Percentiles rank a stretch among this genome's conserved stretches.
phyloP scores from a whole-genome alignment of 2,329 filamentous ascomycete genomes.

The Xylaria sp. region DNA sequence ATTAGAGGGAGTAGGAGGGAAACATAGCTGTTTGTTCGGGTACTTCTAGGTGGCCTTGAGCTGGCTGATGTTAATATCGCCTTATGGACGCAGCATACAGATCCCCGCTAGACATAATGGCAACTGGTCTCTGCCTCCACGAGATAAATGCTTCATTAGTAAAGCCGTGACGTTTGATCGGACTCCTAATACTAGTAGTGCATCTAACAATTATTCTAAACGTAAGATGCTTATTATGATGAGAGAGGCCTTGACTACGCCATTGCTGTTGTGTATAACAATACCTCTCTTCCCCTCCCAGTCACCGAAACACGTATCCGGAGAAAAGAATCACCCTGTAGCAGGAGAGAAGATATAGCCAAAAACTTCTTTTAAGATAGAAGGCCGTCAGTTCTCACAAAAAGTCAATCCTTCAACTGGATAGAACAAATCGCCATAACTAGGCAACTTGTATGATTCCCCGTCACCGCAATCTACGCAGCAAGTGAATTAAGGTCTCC shows the following conservation, averaged over 20 bases:
- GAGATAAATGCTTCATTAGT: neutral
- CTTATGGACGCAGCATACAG: neutral
- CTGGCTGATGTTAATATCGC: neutral
- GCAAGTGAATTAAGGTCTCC: neutral
- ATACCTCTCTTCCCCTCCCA: neutral
- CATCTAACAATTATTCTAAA: no score
- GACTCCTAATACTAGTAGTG: no score
- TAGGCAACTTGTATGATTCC: neutral
- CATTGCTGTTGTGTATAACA: neutral
- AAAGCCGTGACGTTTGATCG: no score
- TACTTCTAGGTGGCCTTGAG: neutral
- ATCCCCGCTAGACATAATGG: neutral
- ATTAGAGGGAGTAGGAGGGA: neutral
- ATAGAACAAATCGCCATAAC: neutral
- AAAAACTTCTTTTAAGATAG: neutral
- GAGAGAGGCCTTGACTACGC: no score
- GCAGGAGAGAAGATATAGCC: neutral
- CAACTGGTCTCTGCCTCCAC: neutral
- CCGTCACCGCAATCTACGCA: neutral
- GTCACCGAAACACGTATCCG: no score
- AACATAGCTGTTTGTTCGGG: neutral
- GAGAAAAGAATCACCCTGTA: neutral
- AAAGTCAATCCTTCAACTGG: neutral
- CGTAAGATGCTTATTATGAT: no score
- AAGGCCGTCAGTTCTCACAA: neutral